Evolutionary conservation across 148 eudicot species (phyloP).

Genomic region (Arctostaphylos glauca): DNA sequence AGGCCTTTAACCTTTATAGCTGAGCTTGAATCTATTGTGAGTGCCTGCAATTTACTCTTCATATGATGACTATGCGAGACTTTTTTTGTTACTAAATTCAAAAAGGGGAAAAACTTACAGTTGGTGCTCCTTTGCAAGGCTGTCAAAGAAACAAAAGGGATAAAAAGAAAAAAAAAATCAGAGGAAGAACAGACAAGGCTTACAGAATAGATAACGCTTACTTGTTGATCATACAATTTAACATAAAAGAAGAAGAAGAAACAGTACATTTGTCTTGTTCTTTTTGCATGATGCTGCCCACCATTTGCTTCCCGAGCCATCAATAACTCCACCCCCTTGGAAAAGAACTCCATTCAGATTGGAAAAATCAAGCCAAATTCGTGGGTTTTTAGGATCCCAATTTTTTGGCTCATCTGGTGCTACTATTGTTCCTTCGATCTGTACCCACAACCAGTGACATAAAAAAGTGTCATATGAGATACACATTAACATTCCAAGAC

Average conservation of each 20-base stretch:
- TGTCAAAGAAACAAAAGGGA: slow-evolving; percentile 29
- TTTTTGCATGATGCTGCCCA: slow-evolving; percentile 99
- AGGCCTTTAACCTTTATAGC: slow-evolving; percentile 69
- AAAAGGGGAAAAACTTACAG: slow-evolving; percentile 45
- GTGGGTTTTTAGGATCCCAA: slow-evolving; percentile 72
- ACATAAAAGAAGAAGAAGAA: background rate
- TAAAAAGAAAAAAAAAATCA: slow-evolving; percentile 19
- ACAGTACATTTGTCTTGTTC: slow-evolving; percentile 80
- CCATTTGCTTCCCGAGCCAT: slow-evolving; percentile 99
- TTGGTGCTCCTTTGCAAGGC: slow-evolving; percentile 95
- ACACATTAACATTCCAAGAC: background rate
- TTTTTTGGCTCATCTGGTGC: slow-evolving; percentile 80
- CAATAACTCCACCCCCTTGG: slow-evolving; percentile 85
- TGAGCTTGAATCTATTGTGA: slow-evolving; percentile 79
- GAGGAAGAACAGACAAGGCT: background rate
- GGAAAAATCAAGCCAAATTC: slow-evolving; percentile 73
- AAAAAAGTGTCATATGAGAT: background rate
- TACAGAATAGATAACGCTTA: background rate
- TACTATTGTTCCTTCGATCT: slow-evolving; percentile 89
- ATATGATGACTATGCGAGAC: background rate
- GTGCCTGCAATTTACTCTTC: slow-evolving; percentile 49
- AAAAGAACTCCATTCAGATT: slow-evolving; percentile 65
- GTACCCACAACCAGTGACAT: slow-evolving; percentile 12
- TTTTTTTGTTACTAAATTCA: slow-evolving; percentile 2
- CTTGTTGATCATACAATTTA: too few species aligned